Evolutionary conservation across 768 basidiomycete genomes (phyloP), one percentile per base, ranked within the genome.

Genomic region (Botryobasidium botryosum): DNA sequence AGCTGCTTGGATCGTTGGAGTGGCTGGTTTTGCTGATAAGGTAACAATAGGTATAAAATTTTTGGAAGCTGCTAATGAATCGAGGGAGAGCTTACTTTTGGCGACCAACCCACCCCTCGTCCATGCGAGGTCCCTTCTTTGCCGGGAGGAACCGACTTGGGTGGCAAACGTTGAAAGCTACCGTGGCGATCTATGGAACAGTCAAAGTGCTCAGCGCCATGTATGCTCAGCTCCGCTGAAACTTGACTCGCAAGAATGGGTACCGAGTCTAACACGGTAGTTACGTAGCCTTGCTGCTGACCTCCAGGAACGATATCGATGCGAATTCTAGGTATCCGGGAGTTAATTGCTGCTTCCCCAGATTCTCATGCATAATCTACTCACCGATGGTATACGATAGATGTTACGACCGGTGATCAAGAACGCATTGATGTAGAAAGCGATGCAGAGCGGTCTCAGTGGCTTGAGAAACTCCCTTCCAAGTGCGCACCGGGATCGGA

Each of bases 71-170:
- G n/a, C n/a, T n/a, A n/a, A n/a, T n/a, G n/a, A n/a, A n/a, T n/a
- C n/a, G n/a, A n/a, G n/a, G n/a, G n/a, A n/a, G n/a, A n/a, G n/a
- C n/a, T n/a, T n/a, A n/a, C n/a, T n/a, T n/a, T n/a, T n/a, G n/a
- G n/a, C n/a, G n/a, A n/a, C n/a, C n/a, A n/a, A n/a, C n/a, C n/a
- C n/a, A n/a, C n/a, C n/a, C n/a, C n/a, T n/a, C 49, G 26, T 50
- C 49, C 15, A 47, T 42, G n/a, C 45, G 27, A 4, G 47, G 46
- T 26, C 49, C 49, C 31, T 50, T 50, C 23, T 43, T 42, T 12
- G 33, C 7, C 5, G 49, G 49, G 8, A 50, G 35, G 38, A 31
- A 50, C 15, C 35, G 28, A 12, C 45, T 31, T 1, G 46, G 47
- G 33, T 50, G 49, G 21, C 35, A 27, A 15, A 50, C 8, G 13